phyloP scores from a whole-genome alignment of 2,329 filamentous ascomycete species.

The Neonectria sp. region DNA sequence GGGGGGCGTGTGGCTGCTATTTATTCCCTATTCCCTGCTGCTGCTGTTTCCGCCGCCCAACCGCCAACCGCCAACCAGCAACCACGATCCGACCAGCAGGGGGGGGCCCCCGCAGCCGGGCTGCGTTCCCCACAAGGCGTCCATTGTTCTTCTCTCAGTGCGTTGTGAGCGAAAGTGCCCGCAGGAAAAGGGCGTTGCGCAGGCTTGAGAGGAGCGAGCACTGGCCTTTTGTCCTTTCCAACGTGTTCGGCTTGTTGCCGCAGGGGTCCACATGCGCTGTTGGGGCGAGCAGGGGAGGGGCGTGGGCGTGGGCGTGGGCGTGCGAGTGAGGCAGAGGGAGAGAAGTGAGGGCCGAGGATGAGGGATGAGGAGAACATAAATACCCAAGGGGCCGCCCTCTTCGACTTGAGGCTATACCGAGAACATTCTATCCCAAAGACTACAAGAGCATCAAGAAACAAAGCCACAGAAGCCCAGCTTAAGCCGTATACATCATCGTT shows the following conservation, averaged over 20 bases:
- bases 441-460: slow-evolving; percentile 5
- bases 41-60: neutral
- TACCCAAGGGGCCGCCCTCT: slow-evolving; percentile 38
- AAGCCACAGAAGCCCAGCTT: neutral
- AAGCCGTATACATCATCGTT: neutral
- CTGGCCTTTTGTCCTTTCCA: neutral
- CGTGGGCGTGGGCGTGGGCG: slow-evolving; percentile 4
- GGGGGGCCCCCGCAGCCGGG: neutral
- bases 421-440: neutral
- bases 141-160: slow-evolving; percentile 9
- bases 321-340: slow-evolving; percentile 6
- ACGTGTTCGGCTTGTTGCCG: slow-evolving; percentile 30
- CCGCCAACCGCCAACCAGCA: slow-evolving; percentile 16
- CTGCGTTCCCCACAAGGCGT: slow-evolving; percentile 26
- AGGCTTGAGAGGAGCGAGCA: neutral
- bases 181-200: slow-evolving; percentile 3
- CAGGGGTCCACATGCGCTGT: slow-evolving; percentile 35
- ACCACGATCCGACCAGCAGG: slow-evolving; percentile 19
- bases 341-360: slow-evolving; percentile 22
- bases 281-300: slow-evolving; percentile 7
- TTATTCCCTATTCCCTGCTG: neutral
- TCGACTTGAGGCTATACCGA: slow-evolving; percentile 4
- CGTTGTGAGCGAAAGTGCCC: slow-evolving; percentile 2
- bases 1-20: slow-evolving; percentile 2
- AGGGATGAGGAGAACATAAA: slow-evolving; percentile 39